Conservation (phyloP, 1,284 basidiomycete genomes). For the Ustilago tritici region DNA sequence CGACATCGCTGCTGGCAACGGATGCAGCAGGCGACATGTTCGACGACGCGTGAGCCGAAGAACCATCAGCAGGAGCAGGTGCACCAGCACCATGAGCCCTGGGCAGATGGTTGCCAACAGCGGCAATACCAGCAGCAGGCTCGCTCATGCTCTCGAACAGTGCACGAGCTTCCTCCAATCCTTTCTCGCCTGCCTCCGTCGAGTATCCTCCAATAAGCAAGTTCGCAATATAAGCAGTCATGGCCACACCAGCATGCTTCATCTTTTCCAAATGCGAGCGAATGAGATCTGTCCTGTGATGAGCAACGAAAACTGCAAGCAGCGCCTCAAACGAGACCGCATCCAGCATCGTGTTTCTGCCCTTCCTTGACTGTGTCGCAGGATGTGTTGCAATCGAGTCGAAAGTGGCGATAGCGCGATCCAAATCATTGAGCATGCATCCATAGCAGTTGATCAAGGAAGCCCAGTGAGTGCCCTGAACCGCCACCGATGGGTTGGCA, state of each 20-base stretch:
- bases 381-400: slow-evolving; percentile 77
- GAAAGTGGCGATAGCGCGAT: slow-evolving; percentile 82
- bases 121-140: slow-evolving; percentile 85
- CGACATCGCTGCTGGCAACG: background rate
- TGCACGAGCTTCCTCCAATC: slow-evolving; percentile 61
- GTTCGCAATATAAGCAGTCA: slow-evolving; percentile 97
- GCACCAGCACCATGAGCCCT: slow-evolving; percentile 70
- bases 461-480: slow-evolving; percentile 91
- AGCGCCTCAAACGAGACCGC: slow-evolving; percentile 91
- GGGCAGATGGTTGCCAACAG: slow-evolving; percentile 84
- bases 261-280: slow-evolving; percentile 79
- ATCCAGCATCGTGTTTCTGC: slow-evolving; percentile 74
- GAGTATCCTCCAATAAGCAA: slow-evolving; percentile 79
- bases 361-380: slow-evolving; percentile 62
- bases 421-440: slow-evolving; percentile 81
- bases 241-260: slow-evolving; percentile 77
- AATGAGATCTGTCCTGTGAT: slow-evolving; percentile 83
- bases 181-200: slow-evolving; percentile 80
- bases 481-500: slow-evolving; percentile 73
- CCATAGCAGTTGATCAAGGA: slow-evolving; percentile 92
- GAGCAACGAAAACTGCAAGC: slow-evolving; percentile 85
- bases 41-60: background rate
- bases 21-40: background rate
- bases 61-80: slow-evolving; percentile 38
- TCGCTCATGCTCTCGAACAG: slow-evolving; percentile 91